Evolutionary conservation across 257 asterid species (phyloP), one percentile per base, ranked within the genome.

Genomic region (Penstemon barbatus): DNA sequence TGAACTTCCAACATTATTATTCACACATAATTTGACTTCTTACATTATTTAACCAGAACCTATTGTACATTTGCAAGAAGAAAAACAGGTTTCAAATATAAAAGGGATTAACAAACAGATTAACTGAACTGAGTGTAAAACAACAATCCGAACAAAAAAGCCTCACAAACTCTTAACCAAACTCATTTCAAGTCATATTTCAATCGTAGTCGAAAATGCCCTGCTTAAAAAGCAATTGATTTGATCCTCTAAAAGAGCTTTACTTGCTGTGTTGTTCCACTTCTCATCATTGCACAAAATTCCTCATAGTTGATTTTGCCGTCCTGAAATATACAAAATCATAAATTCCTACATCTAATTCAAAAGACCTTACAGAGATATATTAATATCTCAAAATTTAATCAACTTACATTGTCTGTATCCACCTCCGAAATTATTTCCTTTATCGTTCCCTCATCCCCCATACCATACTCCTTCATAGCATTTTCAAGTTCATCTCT

Each of bases 271-370:
- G 76, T 72, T 3, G 89, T 79, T 78, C 98, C 98, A 13, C 95
- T 84, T 82, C 95, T 87, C 98, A 91, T 91, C 98, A 91, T 91
- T 33, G 93, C 90, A 62, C 94, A 85, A 61, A 91, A 91, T 81
- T 91, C 98, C 64, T 87, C 96, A 3, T 91, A 91, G 71, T 91
- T 89, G 80, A 91, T 91, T 71, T 84, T 80, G 57, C 98, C 98
- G 33, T 89, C 96, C 96, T 89, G 15, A 46, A 58, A 77, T 66
- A 48, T 4, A 37, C 37, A 48, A 49, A 15, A 61, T 54, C n/a
- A 13, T 76, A 42, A 71, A 73, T 43, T 40, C 44, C 58, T 18
- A 42, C 4, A 53, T 43, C 49, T 13, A 13, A 39, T 42, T 72
- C 33, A 10, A 40, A 18, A 48, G 50, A 13, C 57, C 5, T 25